Evolutionary conservation across 768 basidiomycete genomes (phyloP).

Genomic region (Xerocomus brunneocitrinus): DNA sequence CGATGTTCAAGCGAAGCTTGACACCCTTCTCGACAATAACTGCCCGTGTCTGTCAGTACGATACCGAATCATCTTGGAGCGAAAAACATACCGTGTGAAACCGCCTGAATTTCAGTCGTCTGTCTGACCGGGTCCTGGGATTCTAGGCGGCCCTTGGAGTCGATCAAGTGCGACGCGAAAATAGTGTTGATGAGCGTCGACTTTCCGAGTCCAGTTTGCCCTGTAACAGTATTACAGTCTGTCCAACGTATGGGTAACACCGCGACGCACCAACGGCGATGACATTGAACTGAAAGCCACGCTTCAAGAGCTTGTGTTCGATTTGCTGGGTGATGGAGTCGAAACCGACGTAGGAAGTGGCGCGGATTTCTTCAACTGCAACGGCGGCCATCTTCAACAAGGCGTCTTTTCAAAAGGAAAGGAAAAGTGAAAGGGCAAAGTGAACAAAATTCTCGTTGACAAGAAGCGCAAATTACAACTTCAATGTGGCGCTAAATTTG

Average conservation of each 20-base stretch:
- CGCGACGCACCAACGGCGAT: conserved; percentile 82
- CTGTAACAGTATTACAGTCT: conserved; percentile 35
- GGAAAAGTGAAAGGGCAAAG: conserved; percentile 13
- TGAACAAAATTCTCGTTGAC: conserved; percentile 16
- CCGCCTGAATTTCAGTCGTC: conserved; percentile 95
- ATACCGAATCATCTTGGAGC: neutral
- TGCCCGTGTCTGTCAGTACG: conserved; percentile 30
- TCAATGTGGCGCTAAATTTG: conserved; percentile 30
- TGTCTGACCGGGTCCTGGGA: conserved; percentile 87
- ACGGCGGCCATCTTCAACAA: conserved; percentile 38
- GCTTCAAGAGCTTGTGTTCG: conserved; percentile 98
- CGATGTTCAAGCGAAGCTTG: conserved; percentile 90
- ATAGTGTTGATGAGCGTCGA: conserved; percentile 99
- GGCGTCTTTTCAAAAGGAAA: conserved; percentile 14
- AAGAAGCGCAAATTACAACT: conserved; percentile 8
- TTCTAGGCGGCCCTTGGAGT: conserved; percentile 91
- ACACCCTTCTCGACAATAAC: conserved; percentile 97
- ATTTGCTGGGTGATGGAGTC: conserved; percentile 97
- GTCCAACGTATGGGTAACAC: neutral
- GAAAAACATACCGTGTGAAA: conserved; percentile 74
- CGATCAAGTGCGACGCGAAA: conserved; percentile 97
- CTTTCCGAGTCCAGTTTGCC: conserved; percentile 97
- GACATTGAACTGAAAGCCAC: conserved; percentile 99
- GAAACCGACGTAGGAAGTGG: conserved; percentile 93
- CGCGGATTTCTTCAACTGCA: conserved; percentile 74